Evolutionary conservation across 108 stramenopile species (phyloP), one percentile per base, ranked within the genome.

Genomic region (Skeletonema marinoi): DNA sequence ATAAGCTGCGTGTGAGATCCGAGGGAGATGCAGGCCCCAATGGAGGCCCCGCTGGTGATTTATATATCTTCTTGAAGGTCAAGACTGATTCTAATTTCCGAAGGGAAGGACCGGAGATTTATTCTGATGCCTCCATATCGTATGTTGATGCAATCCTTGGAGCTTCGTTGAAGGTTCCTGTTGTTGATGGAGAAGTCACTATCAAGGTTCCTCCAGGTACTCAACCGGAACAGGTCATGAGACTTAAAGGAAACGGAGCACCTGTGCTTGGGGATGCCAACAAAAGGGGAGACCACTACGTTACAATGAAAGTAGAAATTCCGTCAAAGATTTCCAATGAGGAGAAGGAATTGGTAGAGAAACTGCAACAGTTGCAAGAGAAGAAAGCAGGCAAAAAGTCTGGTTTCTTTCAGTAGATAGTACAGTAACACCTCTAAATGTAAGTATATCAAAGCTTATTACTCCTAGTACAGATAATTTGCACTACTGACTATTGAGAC

Each of bases 151-250:
- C 98, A 9, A 96, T 97, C 78, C 87, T 99, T 32, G 98, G 98
- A 36, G 91, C 93, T 35, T 91, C 90, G 50, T 81, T 95, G 54
- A 97, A 97, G 80, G 89, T 87, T 30, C 95, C 94, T 14, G 94
- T 96, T 29, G 97, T 98, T 14, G 98, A 99, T 73, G 97, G 96
- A 14, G 92, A 93, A 71, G 96, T 97, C 19, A 97, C 97, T 71
- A 97, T 98, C 74, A 95, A 98, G 85, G 92, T 99, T 10, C 98
- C 98, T 2, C 85, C 96, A 17, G 98, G 98, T 16, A 98, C 97
- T 33, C 98, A 99, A 73, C 98, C 98, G 14, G 97, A 92, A n/a
- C 92, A 95, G 73, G 94, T 97, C 21, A 96, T 99, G 88, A 84
- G 97, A 39, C 81, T 99, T 38, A 92, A 92, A 66, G 94, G 94